Percentiles rank a stretch among this genome's conserved stretches.
phyloP scores from a whole-genome alignment of 345 rosid species.

The Clausena lansium region DNA sequence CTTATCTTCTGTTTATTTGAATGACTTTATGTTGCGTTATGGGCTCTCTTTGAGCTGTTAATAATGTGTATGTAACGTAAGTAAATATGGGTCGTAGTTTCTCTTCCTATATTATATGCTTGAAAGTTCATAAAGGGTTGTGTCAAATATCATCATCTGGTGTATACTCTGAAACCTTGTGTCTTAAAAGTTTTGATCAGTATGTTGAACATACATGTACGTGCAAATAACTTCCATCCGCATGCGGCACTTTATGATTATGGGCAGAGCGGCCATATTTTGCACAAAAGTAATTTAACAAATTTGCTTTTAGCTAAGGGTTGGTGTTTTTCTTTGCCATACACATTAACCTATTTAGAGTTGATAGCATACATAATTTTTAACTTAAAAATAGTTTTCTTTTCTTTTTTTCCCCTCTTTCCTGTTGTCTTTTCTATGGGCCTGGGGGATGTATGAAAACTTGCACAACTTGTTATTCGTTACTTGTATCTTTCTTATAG shows the following conservation, averaged over 20 bases:
- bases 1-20: not conserved
- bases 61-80: no score
- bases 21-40: not conserved
- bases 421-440: no score
- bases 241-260: constrained; percentile 18
- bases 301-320: not conserved
- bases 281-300: constrained; percentile 26
- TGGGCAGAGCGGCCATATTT: constrained; percentile 54
- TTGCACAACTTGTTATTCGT: not conserved
- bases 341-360: not conserved
- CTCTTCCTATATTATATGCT: not conserved
- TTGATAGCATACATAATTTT: not conserved
- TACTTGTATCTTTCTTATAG: no score
- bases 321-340: not conserved
- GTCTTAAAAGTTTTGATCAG: no score
- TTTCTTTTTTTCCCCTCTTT: no score
- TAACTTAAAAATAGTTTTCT: no score
- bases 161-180: no score
- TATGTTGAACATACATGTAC: not conserved
- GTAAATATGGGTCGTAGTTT: not conserved
- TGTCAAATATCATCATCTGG: not conserved
- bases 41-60: not conserved
- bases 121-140: not conserved
- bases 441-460: not conserved
- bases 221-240: constrained; percentile 63